phyloP scores from a whole-genome alignment of 441 rosid species.

The Populus hybrid region DNA sequence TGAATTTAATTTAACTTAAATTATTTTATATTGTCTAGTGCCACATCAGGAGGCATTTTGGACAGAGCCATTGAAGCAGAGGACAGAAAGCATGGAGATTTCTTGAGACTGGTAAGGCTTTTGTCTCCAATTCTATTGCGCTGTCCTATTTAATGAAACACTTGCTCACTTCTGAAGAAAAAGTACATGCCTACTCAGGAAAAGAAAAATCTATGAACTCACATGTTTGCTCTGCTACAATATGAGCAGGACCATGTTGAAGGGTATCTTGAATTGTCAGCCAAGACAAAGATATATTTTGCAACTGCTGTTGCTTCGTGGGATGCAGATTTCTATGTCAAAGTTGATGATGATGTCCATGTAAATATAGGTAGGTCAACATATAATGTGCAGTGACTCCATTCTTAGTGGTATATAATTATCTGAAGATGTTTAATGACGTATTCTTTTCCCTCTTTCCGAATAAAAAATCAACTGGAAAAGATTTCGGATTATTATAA shows the following conservation, averaged over 20 bases:
- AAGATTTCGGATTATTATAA: neutral
- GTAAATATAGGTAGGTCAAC: slow-evolving; percentile 71
- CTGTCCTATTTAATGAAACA: slow-evolving; percentile 2
- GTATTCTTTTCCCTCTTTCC: neutral
- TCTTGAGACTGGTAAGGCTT: slow-evolving; percentile 67
- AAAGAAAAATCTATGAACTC: neutral
- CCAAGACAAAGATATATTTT: slow-evolving; percentile 90
- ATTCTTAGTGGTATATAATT: neutral
- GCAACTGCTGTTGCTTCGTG: slow-evolving; percentile 81
- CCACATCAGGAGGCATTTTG: slow-evolving; percentile 84
- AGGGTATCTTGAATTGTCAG: slow-evolving; percentile 95
- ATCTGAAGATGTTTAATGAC: neutral
- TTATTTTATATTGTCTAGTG: slow-evolving; percentile 36
- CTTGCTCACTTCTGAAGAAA: neutral
- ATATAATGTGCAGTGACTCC: neutral
- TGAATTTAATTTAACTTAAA: neutral
- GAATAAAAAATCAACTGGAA: neutral
- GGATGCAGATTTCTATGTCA: slow-evolving; percentile 98
- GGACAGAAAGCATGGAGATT: slow-evolving; percentile 83
- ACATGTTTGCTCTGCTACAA: slow-evolving; percentile 13
- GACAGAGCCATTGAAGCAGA: slow-evolving; percentile 95
- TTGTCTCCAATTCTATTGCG: slow-evolving; percentile 3
- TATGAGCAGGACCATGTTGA: slow-evolving; percentile 87
- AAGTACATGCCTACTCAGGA: neutral
- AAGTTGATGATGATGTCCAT: slow-evolving; percentile 98